These are phyloP conservation scores for Nicotiana noctiflora DNA, from an alignment of 257 asterid genomes.

Conservation along the genomic window DNA sequence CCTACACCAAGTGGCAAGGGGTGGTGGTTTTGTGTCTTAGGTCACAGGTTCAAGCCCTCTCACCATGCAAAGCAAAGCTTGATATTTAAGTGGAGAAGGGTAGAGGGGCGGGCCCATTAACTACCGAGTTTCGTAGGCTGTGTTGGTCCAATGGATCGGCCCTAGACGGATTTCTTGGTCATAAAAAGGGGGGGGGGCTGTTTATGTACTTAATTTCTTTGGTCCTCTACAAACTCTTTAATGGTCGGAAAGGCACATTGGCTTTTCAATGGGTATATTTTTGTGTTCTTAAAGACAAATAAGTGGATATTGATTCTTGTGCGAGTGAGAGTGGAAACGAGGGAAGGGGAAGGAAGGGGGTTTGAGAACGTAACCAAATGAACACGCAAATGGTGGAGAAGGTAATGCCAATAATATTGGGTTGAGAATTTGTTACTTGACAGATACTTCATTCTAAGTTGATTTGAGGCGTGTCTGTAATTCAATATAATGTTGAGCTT, in stretches of 20 bases:
- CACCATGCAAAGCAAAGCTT: no score
- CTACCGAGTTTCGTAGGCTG: no score
- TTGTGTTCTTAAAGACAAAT: neutral
- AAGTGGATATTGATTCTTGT: neutral
- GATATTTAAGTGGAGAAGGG: no score
- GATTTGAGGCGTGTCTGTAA: neutral
- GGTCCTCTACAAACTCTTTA: neutral
- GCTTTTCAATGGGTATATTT: neutral
- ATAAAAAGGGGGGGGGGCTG: no score
- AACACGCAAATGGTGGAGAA: neutral
- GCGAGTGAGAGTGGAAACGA: neutral
- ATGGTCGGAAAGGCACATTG: neutral
- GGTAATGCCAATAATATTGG: neutral
- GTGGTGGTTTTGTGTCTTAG: no score
- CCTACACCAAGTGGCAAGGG: no score
- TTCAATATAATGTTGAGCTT: neutral
- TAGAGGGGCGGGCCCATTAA: no score
- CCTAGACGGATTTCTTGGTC: no score
- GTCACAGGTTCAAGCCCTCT: no score
- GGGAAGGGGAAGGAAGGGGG: neutral
- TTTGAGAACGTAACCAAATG: neutral
- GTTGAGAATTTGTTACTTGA: neutral
- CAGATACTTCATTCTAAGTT: neutral
- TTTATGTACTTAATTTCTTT: no score
- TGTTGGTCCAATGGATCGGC: no score